A percentile compares a stretch with the other conserved stretches of the same genome.
Conservation (phyloP, 2,329 filamentous ascomycete species). For the Pseudogymnoascus sp. region DNA sequence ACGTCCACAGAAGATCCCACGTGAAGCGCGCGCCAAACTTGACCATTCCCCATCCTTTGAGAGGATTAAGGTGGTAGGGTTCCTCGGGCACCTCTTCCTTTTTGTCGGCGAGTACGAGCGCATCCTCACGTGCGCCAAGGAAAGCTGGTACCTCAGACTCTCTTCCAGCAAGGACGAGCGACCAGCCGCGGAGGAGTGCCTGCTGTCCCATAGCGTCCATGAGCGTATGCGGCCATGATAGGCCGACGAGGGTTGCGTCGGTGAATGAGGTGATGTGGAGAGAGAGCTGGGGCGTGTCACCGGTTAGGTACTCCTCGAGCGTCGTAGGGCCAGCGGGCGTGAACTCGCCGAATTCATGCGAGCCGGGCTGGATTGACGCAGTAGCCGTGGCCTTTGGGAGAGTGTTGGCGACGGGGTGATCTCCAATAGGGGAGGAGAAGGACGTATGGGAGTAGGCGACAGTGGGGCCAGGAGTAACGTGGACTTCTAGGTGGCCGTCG, state of each 20-base stretch:
- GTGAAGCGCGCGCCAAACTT: slow-evolving; percentile 29
- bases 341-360: slow-evolving; percentile 24
- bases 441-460: slow-evolving; percentile 34
- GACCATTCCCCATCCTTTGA: slow-evolving; percentile 25
- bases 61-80: slow-evolving; percentile 22
- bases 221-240: slow-evolving; percentile 40
- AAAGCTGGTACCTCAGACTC: slow-evolving; percentile 35
- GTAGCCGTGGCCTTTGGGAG: slow-evolving; percentile 29
- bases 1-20: slow-evolving; percentile 28
- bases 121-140: slow-evolving; percentile 30
- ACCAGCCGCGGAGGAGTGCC: slow-evolving; percentile 40
- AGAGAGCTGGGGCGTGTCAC: slow-evolving; percentile 38
- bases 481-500: slow-evolving; percentile 30
- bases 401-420: slow-evolving; percentile 34
- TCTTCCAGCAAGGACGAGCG: slow-evolving; percentile 35
- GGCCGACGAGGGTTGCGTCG: slow-evolving; percentile 41
- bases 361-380: slow-evolving; percentile 26
- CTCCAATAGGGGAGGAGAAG: slow-evolving; percentile 30
- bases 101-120: slow-evolving; percentile 25
- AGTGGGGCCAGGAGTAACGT: slow-evolving; percentile 33
- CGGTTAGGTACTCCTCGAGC: slow-evolving; percentile 34
- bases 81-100: slow-evolving; percentile 24
- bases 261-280: slow-evolving; percentile 41
- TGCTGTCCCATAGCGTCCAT: slow-evolving; percentile 39
- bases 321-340: slow-evolving; percentile 23